Base-by-base conservation (phyloP, 2,329 filamentous ascomycete species). In the Fusarium papillatum region DNA sequence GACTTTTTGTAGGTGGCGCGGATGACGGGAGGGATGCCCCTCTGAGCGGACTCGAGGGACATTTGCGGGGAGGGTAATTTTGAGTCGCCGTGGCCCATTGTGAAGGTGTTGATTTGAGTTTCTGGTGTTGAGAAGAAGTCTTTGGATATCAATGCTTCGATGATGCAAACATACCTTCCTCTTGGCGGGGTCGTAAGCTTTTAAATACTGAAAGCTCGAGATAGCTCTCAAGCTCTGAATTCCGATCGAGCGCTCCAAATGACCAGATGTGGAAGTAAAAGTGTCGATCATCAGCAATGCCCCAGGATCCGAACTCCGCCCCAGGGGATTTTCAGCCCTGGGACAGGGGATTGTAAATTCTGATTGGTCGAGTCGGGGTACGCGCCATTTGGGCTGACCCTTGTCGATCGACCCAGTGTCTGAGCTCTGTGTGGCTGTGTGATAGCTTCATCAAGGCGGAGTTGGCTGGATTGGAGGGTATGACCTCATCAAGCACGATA, bases 1-100 rank as follows among this genome's bases (percentile, higher is more conserved):
- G 69, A 57, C 26, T 76, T 71, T 9, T 74, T 64, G 61, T 67
- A 70, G 2, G 68, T 24, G 26, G 67, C 48, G 19, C 46, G 61
- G n/a, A 78, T 38, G 14, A 63, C 14, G 4, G 41, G 36, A 3
- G 68, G 22, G 19, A 74, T 16, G 22, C 41, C 55, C 67, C 61
- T 31, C n/a, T 63, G 29, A 19, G 36, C n/a, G 17, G 60, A 64
- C 29, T 64, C 43, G 11, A 46, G 43, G 13, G 64, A 61, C 22
- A 60, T 46, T 50, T 68, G 34, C 19, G 67, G 34, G 16, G 53
- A 7, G 24, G 48, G 48, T 16, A 57, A 5, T 17, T 53, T 60
- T 31, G 64, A 75, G 34, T 72, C 43, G 22, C 38, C 60, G 57
- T 64, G 61, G 16, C 67, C 64, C 50, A 75, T 69, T 31, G 46